phyloP scores from a whole-genome alignment of 768 basidiomycete species.

The Hypholoma sublateritium region DNA sequence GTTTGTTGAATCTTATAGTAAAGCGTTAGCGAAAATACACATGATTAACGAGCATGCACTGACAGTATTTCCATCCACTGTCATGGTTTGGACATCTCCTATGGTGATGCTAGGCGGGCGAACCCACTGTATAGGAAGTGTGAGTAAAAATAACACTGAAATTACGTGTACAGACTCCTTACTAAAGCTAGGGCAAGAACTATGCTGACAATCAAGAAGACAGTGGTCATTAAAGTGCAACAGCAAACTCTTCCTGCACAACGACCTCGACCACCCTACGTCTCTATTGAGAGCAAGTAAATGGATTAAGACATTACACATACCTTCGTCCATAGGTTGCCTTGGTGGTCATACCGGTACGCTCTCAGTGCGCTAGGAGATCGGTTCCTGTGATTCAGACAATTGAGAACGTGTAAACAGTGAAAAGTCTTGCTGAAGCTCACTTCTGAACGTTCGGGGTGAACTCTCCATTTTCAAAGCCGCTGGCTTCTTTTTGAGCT shows the following conservation, averaged over 20 bases:
- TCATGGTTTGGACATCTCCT: constrained; percentile 43
- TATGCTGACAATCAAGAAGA: constrained; percentile 68
- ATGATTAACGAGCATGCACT: constrained; percentile 13
- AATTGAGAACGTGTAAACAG: neutral
- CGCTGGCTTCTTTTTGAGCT: constrained; percentile 31
- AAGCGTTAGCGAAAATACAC: neutral
- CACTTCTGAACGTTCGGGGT: constrained; percentile 30
- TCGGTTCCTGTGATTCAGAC: constrained; percentile 19
- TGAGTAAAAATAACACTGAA: neutral
- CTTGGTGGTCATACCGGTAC: constrained; percentile 58
- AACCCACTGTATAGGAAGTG: constrained; percentile 55
- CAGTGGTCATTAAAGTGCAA: constrained; percentile 65
- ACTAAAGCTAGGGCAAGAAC: constrained; percentile 69
- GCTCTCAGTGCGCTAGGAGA: constrained; percentile 43
- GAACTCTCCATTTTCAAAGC: constrained; percentile 44
- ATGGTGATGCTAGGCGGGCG: constrained; percentile 69
- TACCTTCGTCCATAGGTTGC: constrained; percentile 71
- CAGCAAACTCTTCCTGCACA: constrained; percentile 73
- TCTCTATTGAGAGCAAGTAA: neutral
- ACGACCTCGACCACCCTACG: constrained; percentile 58
- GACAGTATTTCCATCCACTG: constrained; percentile 45
- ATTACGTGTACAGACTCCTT: constrained; percentile 20
- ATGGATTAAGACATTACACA: neutral
- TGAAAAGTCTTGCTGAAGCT: neutral
- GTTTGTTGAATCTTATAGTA: constrained; percentile 35